A percentile compares a stretch with the other conserved stretches of the same genome.
These are phyloP conservation scores for Fusarium tjaetaba DNA, from an alignment of 2,329 filamentous ascomycete species.

Conservation along the genomic window DNA sequence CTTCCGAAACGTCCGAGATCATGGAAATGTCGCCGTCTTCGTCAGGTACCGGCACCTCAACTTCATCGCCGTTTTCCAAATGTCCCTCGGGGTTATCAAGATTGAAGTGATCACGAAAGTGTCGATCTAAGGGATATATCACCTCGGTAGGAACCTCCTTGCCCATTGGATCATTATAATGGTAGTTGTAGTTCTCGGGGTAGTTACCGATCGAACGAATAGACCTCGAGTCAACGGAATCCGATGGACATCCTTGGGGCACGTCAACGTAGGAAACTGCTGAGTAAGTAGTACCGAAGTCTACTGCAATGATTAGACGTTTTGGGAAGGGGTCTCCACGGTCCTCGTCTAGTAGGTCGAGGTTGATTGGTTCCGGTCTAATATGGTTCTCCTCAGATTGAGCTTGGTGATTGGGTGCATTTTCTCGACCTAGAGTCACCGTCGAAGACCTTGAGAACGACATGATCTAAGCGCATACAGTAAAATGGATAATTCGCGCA, in stretches of 20 bases:
- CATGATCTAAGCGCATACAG: neutral
- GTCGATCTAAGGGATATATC: neutral
- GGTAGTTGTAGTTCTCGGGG: neutral
- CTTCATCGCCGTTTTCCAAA: accelerated
- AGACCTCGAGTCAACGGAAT: neutral
- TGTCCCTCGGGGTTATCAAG: neutral
- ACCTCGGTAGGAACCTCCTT: neutral
- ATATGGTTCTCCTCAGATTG: neutral
- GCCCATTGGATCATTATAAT: neutral
- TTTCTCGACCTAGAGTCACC: neutral
- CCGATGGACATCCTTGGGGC: neutral
- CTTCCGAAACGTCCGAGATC: accelerated
- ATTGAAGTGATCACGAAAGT: neutral
- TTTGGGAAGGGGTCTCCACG: neutral
- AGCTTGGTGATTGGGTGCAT: neutral
- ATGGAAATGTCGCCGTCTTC: neutral
- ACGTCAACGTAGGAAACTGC: neutral
- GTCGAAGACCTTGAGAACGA: neutral
- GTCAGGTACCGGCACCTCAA: accelerated
- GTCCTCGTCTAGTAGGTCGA: neutral
- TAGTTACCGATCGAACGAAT: neutral
- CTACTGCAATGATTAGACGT: neutral
- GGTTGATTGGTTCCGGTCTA: neutral
- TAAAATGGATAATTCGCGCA: neutral
- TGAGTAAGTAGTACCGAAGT: neutral